Evolutionary conservation across 495 filamentous ascomycete species (phyloP).

Genomic region (Xylaria scruposa): DNA sequence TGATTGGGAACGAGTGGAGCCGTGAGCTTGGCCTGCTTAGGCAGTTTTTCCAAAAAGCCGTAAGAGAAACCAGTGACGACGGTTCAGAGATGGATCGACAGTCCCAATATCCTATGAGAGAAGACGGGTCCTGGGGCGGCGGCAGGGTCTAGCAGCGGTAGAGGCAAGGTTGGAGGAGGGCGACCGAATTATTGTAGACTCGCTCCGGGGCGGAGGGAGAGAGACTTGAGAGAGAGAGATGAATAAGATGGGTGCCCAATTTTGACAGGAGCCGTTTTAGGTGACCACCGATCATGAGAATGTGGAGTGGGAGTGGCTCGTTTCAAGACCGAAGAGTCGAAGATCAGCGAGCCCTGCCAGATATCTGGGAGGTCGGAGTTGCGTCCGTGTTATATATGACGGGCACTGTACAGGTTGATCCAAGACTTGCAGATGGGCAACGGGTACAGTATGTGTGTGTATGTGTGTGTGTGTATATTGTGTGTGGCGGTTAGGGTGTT

Average conservation of each 20-base stretch:
- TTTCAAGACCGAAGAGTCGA: conserved; percentile 49
- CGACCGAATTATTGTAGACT: conserved; percentile 31
- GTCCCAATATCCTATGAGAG: conserved; percentile 45
- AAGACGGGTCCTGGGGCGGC: conserved; percentile 35
- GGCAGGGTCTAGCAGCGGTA: conserved; percentile 25
- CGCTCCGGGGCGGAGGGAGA: conserved; percentile 37
- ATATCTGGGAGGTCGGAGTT: conserved; percentile 47
- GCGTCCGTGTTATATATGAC: conserved; percentile 16
- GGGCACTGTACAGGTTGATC: conserved; percentile 26
- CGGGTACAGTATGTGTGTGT: too few species aligned
- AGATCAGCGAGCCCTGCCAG: conserved; percentile 44
- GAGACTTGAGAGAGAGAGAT: conserved; percentile 30
- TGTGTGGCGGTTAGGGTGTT: conserved; percentile 6
- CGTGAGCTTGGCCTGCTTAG: conserved; percentile 39
- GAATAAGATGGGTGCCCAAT: conserved; percentile 45
- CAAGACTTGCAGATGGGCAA: conserved; percentile 23
- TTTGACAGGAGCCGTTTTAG: conserved; percentile 47
- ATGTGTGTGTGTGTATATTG: too few species aligned
- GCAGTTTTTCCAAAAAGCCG: conserved; percentile 28
- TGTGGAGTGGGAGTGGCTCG: conserved; percentile 47
- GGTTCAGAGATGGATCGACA: conserved; percentile 55
- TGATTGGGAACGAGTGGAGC: conserved; percentile 52
- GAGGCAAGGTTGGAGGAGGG: conserved; percentile 19
- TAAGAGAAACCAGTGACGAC: conserved; percentile 51
- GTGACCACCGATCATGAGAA: conserved; percentile 46